Conservation (phyloP, 306 rosid species). For the Abrus pulchellus region DNA sequence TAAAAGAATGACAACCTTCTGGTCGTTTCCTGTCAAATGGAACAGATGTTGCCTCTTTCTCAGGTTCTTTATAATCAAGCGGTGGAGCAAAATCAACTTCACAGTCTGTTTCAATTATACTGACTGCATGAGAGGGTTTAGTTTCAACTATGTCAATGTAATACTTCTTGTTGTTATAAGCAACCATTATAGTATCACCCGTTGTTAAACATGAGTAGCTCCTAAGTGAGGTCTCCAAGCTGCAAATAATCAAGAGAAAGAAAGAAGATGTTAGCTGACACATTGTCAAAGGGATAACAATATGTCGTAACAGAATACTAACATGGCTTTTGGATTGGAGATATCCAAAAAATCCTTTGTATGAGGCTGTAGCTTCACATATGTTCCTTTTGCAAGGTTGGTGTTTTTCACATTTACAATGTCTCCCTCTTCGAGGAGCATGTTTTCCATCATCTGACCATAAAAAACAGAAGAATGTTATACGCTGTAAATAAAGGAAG, state of each 20-base stretch:
- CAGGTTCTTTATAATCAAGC: conserved; percentile 65
- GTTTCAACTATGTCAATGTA: conserved; percentile 65
- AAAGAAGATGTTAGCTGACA: not conserved
- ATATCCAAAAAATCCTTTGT: conserved; percentile 66
- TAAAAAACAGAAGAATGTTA: not conserved
- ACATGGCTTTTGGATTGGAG: conserved; percentile 69
- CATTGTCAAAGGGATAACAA: not conserved
- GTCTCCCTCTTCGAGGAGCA: conserved; percentile 66
- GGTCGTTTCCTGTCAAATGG: conserved; percentile 39
- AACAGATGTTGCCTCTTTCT: conserved; percentile 42
- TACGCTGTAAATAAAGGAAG: conserved; percentile 21
- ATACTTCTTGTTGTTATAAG: conserved; percentile 64
- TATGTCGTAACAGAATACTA: conserved; percentile 34
- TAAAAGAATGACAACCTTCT: conserved; percentile 44
- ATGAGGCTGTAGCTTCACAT: conserved; percentile 73
- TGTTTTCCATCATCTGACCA: conserved; percentile 63
- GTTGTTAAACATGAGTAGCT: conserved; percentile 68
- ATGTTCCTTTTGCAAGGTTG: conserved; percentile 62
- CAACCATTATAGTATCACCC: conserved; percentile 69
- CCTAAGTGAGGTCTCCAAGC: conserved; percentile 68
- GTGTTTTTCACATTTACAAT: conserved; percentile 57
- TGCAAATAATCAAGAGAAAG: conserved; percentile 43
- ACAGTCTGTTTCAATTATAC: conserved; percentile 64
- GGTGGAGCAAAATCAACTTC: conserved; percentile 67
- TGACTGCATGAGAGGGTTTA: conserved; percentile 63